Conservation (phyloP, 371 early-diverging fungal genomes). For the Homolaphlyctis polyrhiza region DNA sequence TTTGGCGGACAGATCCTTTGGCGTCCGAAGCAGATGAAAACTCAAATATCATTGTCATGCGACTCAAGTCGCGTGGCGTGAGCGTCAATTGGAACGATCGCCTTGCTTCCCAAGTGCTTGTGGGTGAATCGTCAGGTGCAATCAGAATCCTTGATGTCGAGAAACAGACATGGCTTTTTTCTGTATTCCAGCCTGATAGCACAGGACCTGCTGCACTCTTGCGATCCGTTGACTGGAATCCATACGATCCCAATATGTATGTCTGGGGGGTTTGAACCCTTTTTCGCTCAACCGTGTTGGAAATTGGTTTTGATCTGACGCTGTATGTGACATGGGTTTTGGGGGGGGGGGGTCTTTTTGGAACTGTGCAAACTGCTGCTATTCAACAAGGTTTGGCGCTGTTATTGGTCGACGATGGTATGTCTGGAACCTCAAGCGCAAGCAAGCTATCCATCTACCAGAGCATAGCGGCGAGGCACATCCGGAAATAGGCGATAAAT, state of each 20-base stretch:
- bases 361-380: neutral
- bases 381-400: neutral
- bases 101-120: neutral
- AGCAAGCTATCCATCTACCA: neutral
- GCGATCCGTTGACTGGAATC: neutral
- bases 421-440: neutral
- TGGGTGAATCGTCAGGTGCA: constrained; percentile 1
- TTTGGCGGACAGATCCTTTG: neutral
- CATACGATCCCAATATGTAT: neutral
- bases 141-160: constrained; percentile 1
- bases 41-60: neutral
- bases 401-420: neutral
- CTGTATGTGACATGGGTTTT: no score
- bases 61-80: neutral
- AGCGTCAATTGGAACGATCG: neutral
- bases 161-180: neutral
- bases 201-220: neutral
- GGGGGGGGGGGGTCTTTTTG: neutral
- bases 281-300: no score
- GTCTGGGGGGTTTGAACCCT: neutral
- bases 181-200: constrained; percentile 1
- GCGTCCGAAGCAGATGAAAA: neutral
- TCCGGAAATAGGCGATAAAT: neutral
- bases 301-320: neutral
- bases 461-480: constrained; percentile 1